These are phyloP conservation scores for Teunomyces gatunensis DNA, from an alignment of 805 yeast genomes.

Conservation along the genomic window DNA sequence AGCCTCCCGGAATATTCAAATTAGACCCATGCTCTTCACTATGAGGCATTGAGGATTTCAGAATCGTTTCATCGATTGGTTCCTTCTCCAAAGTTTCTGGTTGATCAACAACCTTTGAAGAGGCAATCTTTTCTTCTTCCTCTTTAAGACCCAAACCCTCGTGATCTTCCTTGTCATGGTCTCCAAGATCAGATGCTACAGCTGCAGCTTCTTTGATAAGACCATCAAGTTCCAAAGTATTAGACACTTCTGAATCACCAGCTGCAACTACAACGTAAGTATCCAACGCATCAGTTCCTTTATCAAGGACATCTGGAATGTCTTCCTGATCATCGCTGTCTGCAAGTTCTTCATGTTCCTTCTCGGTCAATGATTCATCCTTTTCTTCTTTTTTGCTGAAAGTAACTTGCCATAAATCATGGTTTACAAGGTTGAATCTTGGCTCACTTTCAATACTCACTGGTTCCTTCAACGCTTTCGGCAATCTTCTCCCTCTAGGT, in stretches of 20 bases:
- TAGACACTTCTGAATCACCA: not conserved
- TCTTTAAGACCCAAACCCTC: not conserved
- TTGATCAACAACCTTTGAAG: not conserved
- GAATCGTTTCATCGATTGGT: not conserved
- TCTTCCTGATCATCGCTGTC: not conserved
- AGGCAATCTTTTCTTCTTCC: not conserved
- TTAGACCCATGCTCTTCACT: not conserved
- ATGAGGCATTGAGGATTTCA: not conserved
- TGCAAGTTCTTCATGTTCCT: not conserved
- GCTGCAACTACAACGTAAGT: not conserved
- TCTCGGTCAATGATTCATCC: not conserved
- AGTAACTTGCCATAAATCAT: slow-evolving; percentile 37
- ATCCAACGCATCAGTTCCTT: not conserved
- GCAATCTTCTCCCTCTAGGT: slow-evolving; percentile 71
- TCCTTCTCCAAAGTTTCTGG: not conserved
- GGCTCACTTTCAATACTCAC: slow-evolving; percentile 33
- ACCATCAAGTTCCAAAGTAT: not conserved
- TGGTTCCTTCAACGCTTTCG: slow-evolving; percentile 50
- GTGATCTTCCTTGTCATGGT: not conserved
- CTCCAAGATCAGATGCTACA: not conserved
- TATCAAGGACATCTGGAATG: not conserved
- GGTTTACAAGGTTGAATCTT: slow-evolving; percentile 30
- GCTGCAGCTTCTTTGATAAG: not conserved
- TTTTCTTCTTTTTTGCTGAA: slow-evolving; percentile 3
- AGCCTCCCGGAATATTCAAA: not conserved